Evolutionary conservation across 441 rosid species (phyloP).

Genomic region (Sinapis alba): DNA sequence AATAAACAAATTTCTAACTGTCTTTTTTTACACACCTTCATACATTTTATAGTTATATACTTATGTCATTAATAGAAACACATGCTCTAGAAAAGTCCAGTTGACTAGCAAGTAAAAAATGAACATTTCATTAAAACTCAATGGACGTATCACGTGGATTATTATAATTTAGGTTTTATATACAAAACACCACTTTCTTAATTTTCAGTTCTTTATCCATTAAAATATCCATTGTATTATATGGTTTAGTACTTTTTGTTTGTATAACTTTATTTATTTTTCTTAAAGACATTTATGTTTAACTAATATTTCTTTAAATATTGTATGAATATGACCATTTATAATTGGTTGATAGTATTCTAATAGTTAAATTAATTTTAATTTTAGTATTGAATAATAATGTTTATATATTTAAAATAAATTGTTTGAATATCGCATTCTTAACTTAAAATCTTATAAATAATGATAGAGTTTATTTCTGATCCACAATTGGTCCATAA

Average conservation of each 20-base stretch:
- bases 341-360: too few relatives aligned
- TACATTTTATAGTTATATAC: not conserved
- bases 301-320: too few relatives aligned
- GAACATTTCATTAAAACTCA: not conserved
- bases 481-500: not conserved
- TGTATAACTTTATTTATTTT: too few relatives aligned
- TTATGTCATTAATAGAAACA: not conserved
- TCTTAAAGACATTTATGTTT: too few relatives aligned
- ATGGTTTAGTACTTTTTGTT: too few relatives aligned
- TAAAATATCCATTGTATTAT: not conserved
- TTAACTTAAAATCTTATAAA: too few relatives aligned
- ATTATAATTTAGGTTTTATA: not conserved
- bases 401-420: too few relatives aligned
- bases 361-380: too few relatives aligned
- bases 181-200: not conserved
- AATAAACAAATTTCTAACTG: not conserved
- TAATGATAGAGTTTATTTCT: too few relatives aligned
- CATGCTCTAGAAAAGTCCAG: not conserved
- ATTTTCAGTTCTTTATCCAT: not conserved
- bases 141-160: not conserved
- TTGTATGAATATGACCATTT: too few relatives aligned
- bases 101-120: not conserved
- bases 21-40: not conserved
- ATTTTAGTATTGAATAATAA: too few relatives aligned
- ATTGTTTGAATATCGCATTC: too few relatives aligned